These are phyloP conservation scores for Prunella vulgaris DNA, from an alignment of 257 asterid genomes.

Conservation along the genomic window DNA sequence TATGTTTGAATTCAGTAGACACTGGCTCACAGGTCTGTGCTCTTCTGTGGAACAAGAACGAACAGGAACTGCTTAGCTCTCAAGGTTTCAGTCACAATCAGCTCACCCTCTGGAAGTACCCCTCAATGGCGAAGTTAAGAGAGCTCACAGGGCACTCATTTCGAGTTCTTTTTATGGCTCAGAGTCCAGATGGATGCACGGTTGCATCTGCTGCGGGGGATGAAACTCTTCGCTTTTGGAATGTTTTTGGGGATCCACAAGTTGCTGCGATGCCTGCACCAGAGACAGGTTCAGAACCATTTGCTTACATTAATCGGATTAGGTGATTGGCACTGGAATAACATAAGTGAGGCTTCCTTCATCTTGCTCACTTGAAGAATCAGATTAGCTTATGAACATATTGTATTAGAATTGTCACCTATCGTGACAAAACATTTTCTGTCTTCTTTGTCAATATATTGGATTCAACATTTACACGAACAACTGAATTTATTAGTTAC, in stretches of 20 bases:
- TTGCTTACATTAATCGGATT: background rate
- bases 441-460: too few relatives aligned
- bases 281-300: background rate
- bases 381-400: background rate
- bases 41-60: background rate
- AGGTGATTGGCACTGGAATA: background rate
- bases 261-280: background rate
- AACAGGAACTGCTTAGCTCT: background rate
- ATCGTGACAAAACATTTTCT: constrained; percentile 29
- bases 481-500: too few relatives aligned
- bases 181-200: background rate
- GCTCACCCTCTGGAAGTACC: background rate
- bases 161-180: background rate
- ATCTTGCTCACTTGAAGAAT: background rate
- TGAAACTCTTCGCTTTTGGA: background rate
- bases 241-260: background rate
- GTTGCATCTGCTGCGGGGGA: background rate
- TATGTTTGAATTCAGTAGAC: background rate
- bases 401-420: background rate
- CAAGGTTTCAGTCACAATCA: background rate
- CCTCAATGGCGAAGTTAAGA: background rate
- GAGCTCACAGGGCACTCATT: background rate
- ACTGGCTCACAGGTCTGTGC: background rate
- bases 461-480: too few relatives aligned
- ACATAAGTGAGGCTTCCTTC: background rate